Evolutionary conservation across 257 asterid species (phyloP), one percentile per base, ranked within the genome.

Genomic region (Ophiorrhiza pumila): DNA sequence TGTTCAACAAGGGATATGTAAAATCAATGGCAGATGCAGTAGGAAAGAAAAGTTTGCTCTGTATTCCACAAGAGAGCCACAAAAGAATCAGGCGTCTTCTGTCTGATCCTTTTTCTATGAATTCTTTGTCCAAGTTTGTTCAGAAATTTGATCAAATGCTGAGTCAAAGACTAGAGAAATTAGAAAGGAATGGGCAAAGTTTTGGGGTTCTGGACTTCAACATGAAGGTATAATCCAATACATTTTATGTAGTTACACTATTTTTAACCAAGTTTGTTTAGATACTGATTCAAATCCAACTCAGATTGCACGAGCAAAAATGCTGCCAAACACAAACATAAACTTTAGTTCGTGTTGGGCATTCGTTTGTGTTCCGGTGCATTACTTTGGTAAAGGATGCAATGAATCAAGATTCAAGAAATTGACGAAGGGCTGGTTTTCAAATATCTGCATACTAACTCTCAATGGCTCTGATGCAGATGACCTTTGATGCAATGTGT

Each of bases 21-120:
- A 88, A 88, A 69, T 80, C 95, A 5, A 83, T 86, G 86, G 90
- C 74, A 10, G 89, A 86, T 74, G 84, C 82, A 22, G 84, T 80
- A 35, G 95, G 91, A 62, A 83, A 74, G 84, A 85, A 82, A 65
- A 88, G 95, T 59, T 77, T 88, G 72, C 72, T 88, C 0, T 69
- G 80, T 76, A 85, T 76, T 68, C 87, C 88, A 6, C 78, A 76
- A 27, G 84, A 77, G 22, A 67, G 80, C 15, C 90, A 88, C 66
- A 68, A 61, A 42, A 85, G 87, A 77, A 86, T 86, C 45, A 71
- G 89, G 22, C 81, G 80, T 0, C 78, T 86, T 56, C 82, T 88
- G 6, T 78, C 87, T 4, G 86, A 88, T 17, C 88, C 95, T 43
- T 88, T 88, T 80, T 88, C 91, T 0, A 83, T 86, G 85, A 80